phyloP scores from a whole-genome alignment of 306 rosid genomes.

The Purshia tridentata region DNA sequence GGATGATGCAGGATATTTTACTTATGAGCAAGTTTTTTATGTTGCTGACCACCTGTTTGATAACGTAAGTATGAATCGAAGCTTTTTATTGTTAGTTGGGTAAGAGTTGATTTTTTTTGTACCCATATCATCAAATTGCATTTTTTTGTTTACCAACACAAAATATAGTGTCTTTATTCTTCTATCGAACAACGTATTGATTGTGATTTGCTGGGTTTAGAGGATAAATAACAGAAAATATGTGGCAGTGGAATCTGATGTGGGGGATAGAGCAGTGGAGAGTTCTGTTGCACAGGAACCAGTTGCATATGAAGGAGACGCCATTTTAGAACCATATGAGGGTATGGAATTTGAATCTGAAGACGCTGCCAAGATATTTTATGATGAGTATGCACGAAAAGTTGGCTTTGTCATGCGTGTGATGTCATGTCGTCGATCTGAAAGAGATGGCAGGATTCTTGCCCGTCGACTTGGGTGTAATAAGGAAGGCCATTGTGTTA shows the following conservation, averaged over 20 bases:
- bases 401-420: constrained; percentile 96
- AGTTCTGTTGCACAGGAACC: constrained; percentile 42
- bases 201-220: constrained; percentile 5
- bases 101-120: neutral
- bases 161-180: neutral
- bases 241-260: constrained; percentile 69
- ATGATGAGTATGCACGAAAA: constrained; percentile 80
- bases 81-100: neutral
- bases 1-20: neutral
- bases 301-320: constrained; percentile 42
- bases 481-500: constrained; percentile 85
- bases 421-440: constrained; percentile 97
- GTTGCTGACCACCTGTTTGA: constrained; percentile 23
- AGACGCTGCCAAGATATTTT: constrained; percentile 93
- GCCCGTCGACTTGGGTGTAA: constrained; percentile 96
- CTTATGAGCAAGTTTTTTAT: neutral
- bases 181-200: constrained; percentile 12
- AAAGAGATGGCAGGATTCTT: constrained; percentile 91
- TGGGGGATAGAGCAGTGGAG: constrained; percentile 45
- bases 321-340: constrained; percentile 66
- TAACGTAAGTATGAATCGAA: constrained; percentile 1
- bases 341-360: constrained; percentile 93
- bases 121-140: neutral
- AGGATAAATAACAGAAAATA: constrained; percentile 20
- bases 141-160: neutral